Conservation (phyloP, 2,329 filamentous ascomycete genomes). For the Dactylellina cionopaga region DNA sequence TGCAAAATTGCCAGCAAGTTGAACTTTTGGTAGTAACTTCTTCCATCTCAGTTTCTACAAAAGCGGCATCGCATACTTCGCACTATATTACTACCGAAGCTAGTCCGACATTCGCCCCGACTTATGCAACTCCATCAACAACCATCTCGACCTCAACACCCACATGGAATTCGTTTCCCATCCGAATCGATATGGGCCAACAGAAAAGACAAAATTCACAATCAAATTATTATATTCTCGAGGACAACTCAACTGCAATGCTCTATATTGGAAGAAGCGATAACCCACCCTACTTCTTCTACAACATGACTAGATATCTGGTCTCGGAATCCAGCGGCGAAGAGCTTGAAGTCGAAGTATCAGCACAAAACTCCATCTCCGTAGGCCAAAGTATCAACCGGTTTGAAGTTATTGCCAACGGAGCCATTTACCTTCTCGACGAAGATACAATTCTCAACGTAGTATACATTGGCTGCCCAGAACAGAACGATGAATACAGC, state of each 20-base stretch:
- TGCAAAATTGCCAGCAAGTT: constrained; percentile 14
- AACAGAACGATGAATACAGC: constrained; percentile 2
- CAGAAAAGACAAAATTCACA: neutral
- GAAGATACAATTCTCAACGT: neutral
- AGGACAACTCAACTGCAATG: neutral
- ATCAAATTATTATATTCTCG: constrained; percentile 10
- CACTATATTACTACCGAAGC: neutral
- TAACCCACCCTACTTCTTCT: constrained; percentile 11
- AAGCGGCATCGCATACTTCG: constrained; percentile 5
- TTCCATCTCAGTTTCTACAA: neutral
- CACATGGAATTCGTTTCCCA: constrained; percentile 20
- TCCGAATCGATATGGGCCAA: constrained; percentile 8
- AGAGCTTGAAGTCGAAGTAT: neutral
- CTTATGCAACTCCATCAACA: neutral
- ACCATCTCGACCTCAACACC: neutral
- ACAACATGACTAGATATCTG: constrained; percentile 3
- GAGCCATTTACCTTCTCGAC: neutral
- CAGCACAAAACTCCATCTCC: neutral
- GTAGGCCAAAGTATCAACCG: neutral
- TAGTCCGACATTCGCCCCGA: neutral
- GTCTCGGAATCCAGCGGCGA: neutral
- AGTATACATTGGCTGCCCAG: constrained; percentile 16
- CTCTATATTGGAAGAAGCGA: neutral
- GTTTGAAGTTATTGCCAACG: constrained; percentile 6
- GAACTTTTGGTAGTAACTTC: neutral